Evolutionary conservation across 2,329 filamentous ascomycete species (phyloP).

Genomic region (Colletotrichum magnum): DNA sequence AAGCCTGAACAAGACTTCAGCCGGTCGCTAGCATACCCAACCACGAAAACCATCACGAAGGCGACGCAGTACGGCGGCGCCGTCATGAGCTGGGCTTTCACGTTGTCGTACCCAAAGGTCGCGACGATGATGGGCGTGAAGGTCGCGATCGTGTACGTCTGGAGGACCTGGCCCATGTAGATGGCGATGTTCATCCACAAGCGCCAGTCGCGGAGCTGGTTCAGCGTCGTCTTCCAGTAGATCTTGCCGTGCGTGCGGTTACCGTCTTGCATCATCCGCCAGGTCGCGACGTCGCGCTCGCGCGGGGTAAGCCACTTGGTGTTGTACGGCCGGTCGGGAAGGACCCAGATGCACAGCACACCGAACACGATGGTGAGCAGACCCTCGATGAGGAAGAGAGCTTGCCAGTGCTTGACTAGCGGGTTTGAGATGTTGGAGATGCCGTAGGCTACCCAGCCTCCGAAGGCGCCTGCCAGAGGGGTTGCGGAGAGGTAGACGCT

Average conservation of each 20-base stretch:
- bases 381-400: constrained; percentile 53
- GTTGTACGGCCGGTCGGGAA: constrained; percentile 43
- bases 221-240: constrained; percentile 36
- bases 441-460: constrained; percentile 57
- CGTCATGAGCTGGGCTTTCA: constrained; percentile 42
- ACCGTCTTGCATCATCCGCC: constrained; percentile 43
- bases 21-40: constrained; percentile 39
- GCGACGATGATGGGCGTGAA: constrained; percentile 44
- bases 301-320: constrained; percentile 41
- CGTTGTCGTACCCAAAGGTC: constrained; percentile 42
- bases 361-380: constrained; percentile 51
- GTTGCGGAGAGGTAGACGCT: constrained; percentile 69
- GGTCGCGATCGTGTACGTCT: constrained; percentile 41
- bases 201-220: constrained; percentile 54
- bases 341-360: constrained; percentile 39
- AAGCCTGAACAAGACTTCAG: constrained; percentile 40
- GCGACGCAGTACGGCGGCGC: constrained; percentile 40
- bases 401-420: constrained; percentile 45
- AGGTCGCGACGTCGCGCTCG: constrained; percentile 41
- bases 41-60: constrained; percentile 40
- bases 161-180: constrained; percentile 51
- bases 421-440: constrained; percentile 51
- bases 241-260: constrained; percentile 38
- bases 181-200: constrained; percentile 61
- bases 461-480: constrained; percentile 61